Conservation (phyloP, 139 green algal genomes). For the Choricystis sp. region DNA sequence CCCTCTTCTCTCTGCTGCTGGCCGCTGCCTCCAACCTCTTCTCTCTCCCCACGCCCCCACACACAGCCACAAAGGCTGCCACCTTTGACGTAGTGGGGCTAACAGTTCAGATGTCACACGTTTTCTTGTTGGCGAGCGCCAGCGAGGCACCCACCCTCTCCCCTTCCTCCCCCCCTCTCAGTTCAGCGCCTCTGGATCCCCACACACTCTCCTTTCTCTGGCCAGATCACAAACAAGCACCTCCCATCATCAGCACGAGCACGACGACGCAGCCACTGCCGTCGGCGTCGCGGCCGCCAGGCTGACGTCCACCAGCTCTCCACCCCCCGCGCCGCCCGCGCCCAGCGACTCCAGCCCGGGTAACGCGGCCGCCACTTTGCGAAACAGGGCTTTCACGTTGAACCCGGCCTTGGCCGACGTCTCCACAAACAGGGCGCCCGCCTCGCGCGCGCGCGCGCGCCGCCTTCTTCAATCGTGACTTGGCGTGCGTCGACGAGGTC, state of each 20-base stretch:
- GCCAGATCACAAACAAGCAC: neutral
- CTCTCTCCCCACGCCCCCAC: no score
- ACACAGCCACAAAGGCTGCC: no score
- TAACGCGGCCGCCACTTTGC: constrained; percentile 91
- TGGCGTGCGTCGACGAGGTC: constrained; percentile 94
- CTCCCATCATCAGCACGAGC: constrained; percentile 22
- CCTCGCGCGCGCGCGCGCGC: constrained; percentile 72
- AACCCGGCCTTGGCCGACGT: constrained; percentile 95
- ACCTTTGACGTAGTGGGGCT: no score
- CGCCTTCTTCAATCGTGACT: constrained; percentile 93
- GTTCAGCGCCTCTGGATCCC: neutral
- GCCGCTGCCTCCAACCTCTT: no score
- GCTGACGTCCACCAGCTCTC: constrained; percentile 87
- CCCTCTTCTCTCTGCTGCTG: no score
- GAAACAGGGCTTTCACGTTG: constrained; percentile 98
- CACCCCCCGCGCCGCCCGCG: neutral
- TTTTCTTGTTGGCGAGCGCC: no score
- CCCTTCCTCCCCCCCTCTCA: neutral
- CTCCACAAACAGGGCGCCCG: constrained; percentile 96
- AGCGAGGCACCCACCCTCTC: neutral
- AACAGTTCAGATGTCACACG: no score
- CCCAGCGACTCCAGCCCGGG: constrained; percentile 76
- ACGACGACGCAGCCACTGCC: constrained; percentile 10
- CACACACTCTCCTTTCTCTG: neutral
- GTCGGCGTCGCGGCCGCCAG: constrained; percentile 32